Conservation (phyloP, 805 yeast genomes). For the Schizosaccharomyces octosporus region DNA sequence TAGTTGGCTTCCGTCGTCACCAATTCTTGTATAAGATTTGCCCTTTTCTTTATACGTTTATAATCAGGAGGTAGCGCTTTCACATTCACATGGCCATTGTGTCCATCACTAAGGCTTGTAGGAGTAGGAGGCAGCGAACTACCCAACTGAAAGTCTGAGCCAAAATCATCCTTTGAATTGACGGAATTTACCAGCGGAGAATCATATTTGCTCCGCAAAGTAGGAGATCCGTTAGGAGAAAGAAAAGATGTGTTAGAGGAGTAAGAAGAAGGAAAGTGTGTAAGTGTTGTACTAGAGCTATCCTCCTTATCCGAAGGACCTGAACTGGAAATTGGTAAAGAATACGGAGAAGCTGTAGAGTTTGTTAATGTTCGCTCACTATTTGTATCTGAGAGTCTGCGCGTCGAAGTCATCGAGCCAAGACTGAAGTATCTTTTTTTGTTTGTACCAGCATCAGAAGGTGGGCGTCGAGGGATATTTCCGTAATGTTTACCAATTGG, state of each 20-base stretch:
- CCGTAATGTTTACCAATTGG: no score
- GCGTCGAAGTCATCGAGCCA: neutral
- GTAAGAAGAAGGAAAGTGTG: neutral
- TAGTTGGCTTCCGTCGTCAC: slow-evolving; percentile 17
- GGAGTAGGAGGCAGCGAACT: no score
- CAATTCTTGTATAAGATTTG: slow-evolving; percentile 16
- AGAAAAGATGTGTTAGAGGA: neutral
- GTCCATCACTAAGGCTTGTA: no score
- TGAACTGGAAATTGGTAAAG: no score
- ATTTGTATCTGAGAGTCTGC: neutral
- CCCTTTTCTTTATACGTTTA: slow-evolving; percentile 7
- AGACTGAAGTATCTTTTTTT: neutral
- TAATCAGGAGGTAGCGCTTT: neutral
- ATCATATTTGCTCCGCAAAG: neutral
- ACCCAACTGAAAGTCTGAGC: no score
- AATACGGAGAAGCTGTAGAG: neutral
- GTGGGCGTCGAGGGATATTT: neutral
- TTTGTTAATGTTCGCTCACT: neutral
- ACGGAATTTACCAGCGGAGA: neutral
- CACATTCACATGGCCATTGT: neutral
- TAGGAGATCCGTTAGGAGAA: neutral
- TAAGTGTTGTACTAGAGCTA: neutral
- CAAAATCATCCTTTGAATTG: no score
- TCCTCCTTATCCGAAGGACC: neutral
- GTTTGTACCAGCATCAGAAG: neutral